A percentile compares a stretch with the other conserved stretches of the same genome.
These are phyloP conservation scores for Cryphonectria japonica DNA, from an alignment of 2,329 filamentous ascomycete species.

Conservation along the genomic window DNA sequence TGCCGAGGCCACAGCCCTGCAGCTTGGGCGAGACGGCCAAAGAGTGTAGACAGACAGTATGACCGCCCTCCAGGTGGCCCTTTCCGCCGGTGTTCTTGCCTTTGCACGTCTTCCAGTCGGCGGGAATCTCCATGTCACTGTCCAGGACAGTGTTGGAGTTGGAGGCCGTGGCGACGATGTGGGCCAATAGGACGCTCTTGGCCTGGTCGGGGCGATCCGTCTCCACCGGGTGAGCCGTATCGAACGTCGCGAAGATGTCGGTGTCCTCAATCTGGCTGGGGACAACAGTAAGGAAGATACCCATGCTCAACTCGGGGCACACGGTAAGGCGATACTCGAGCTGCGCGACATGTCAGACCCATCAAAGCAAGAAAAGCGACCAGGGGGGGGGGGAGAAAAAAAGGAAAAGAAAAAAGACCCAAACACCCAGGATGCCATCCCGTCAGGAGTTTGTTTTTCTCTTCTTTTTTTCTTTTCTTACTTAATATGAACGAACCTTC, in stretches of 20 bases:
- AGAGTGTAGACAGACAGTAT: slow-evolving; percentile 81
- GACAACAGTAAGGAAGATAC: slow-evolving; percentile 73
- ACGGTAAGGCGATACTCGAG: slow-evolving; percentile 75
- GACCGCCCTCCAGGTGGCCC: slow-evolving; percentile 74
- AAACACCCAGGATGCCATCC: neutral
- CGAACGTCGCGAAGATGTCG: slow-evolving; percentile 54
- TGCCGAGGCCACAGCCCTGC: slow-evolving; percentile 74
- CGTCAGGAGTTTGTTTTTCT: neutral
- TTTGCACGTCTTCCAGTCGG: slow-evolving; percentile 63
- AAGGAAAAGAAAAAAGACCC: neutral
- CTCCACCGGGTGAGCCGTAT: slow-evolving; percentile 61
- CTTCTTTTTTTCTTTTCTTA: too few species aligned
- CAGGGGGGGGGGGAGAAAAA: neutral
- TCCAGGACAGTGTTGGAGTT: slow-evolving; percentile 68
- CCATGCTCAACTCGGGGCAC: slow-evolving; percentile 78
- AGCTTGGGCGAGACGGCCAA: slow-evolving; percentile 78
- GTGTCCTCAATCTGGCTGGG: slow-evolving; percentile 51
- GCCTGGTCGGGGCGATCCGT: slow-evolving; percentile 59
- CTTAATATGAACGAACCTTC: slow-evolving; percentile 48
- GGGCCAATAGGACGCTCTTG: slow-evolving; percentile 69
- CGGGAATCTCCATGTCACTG: slow-evolving; percentile 73
- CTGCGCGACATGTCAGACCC: slow-evolving; percentile 46
- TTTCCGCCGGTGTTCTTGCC: slow-evolving; percentile 47
- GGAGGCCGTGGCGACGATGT: slow-evolving; percentile 77
- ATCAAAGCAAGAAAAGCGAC: neutral